Evolutionary conservation across 495 filamentous ascomycete genomes (phyloP).

Genomic region (Lasiosphaeriaceae sp.): DNA sequence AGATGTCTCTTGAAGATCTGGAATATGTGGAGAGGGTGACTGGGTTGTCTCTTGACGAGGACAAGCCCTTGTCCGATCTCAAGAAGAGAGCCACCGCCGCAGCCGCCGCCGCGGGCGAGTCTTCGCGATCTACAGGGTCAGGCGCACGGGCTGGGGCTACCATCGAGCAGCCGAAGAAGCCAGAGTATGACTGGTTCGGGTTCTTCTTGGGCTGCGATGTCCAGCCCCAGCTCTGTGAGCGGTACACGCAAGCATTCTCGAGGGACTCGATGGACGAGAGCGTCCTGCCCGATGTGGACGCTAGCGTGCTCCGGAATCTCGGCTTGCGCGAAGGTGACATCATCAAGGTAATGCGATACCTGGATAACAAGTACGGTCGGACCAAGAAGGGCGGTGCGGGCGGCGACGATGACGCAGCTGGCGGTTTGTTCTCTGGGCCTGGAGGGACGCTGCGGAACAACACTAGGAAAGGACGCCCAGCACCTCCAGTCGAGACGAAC

Average conservation of each 20-base stretch:
- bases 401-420: slow-evolving; percentile 55
- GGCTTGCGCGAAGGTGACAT: slow-evolving; percentile 96
- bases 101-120: slow-evolving; percentile 16
- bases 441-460: slow-evolving; percentile 88
- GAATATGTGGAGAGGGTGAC: slow-evolving; percentile 88
- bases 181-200: slow-evolving; percentile 96
- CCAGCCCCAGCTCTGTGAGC: slow-evolving; percentile 83
- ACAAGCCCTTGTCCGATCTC: slow-evolving; percentile 88
- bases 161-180: slow-evolving; percentile 54
- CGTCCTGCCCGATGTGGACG: slow-evolving; percentile 79
- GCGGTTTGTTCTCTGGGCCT: slow-evolving; percentile 86
- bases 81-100: slow-evolving; percentile 31
- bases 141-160: slow-evolving; percentile 38
- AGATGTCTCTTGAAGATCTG: slow-evolving; percentile 93
- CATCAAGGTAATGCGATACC: slow-evolving; percentile 82
- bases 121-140: slow-evolving; percentile 17
- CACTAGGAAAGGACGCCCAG: slow-evolving; percentile 86
- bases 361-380: slow-evolving; percentile 78
- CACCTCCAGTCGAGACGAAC: slow-evolving; percentile 76
- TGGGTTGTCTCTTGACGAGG: slow-evolving; percentile 89
- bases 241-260: slow-evolving; percentile 83
- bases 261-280: slow-evolving; percentile 95
- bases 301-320: slow-evolving; percentile 73
- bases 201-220: slow-evolving; percentile 94
- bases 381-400: slow-evolving; percentile 59